These are phyloP conservation scores for Beauveria medogensis DNA, from an alignment of 2,329 filamentous ascomycete species.

Conservation along the genomic window DNA sequence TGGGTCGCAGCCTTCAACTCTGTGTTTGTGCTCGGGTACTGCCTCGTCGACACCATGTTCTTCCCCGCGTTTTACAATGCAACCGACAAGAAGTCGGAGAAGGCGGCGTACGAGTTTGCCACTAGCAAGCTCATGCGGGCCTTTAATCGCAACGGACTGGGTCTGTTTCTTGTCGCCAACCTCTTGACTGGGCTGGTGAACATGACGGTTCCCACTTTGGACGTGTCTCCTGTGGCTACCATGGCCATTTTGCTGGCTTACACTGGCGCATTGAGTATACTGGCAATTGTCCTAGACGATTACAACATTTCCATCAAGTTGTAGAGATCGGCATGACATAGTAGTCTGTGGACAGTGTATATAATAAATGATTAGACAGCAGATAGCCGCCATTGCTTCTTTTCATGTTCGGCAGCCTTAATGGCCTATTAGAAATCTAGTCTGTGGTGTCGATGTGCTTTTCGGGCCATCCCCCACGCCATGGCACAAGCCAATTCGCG, in stretches of 20 bases:
- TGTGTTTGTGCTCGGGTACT: constrained; percentile 72
- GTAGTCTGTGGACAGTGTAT: neutral
- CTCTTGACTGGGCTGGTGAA: constrained; percentile 85
- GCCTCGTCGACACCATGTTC: constrained; percentile 65
- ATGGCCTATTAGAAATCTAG: too few relatives aligned
- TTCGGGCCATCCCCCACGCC: too few relatives aligned
- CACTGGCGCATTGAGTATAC: constrained; percentile 53
- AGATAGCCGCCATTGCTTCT: neutral
- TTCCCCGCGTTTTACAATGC: constrained; percentile 66
- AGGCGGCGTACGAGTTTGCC: constrained; percentile 54
- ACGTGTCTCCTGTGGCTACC: constrained; percentile 54
- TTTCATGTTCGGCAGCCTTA: neutral
- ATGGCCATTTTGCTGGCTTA: constrained; percentile 73
- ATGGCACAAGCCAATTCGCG: too few relatives aligned
- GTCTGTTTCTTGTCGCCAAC: constrained; percentile 81
- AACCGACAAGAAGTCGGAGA: constrained; percentile 47
- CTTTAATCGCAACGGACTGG: constrained; percentile 82
- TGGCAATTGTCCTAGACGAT: constrained; percentile 60
- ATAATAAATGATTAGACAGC: too few relatives aligned
- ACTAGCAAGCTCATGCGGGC: constrained; percentile 77
- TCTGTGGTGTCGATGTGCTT: too few relatives aligned
- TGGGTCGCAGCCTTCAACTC: constrained; percentile 93
- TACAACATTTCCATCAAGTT: constrained; percentile 65
- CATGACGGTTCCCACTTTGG: constrained; percentile 73
- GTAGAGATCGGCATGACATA: constrained; percentile 22